phyloP scores from a whole-genome alignment of 108 stramenopile species.

The Conticribra weissflogii region DNA sequence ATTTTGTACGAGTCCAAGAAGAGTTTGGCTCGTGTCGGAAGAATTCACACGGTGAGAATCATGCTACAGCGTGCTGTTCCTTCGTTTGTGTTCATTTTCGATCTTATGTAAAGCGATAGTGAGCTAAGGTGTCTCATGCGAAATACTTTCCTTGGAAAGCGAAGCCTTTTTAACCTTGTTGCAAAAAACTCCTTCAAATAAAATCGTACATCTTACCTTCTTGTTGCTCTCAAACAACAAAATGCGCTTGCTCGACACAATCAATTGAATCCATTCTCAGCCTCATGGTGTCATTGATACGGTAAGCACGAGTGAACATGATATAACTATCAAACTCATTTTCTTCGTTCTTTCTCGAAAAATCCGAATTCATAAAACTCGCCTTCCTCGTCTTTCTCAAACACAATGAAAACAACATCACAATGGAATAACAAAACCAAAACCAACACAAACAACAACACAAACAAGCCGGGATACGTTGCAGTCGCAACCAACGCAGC shows the following conservation, averaged over 20 bases:
- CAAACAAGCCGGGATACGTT: constrained; percentile 90
- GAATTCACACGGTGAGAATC: constrained; percentile 53
- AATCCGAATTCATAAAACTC: no score
- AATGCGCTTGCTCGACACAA: not conserved
- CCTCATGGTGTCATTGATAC: constrained; percentile 84
- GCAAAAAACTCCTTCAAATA: not conserved
- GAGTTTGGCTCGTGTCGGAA: constrained; percentile 82
- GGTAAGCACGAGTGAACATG: no score
- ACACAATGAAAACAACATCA: constrained; percentile 24
- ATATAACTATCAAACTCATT: no score
- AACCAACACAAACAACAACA: no score
- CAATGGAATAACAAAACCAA: constrained; percentile 50
- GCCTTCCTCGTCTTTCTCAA: no score
- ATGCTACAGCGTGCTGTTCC: not conserved
- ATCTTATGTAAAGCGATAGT: no score
- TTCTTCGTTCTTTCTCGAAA: no score
- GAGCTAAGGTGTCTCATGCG: no score
- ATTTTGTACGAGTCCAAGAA: constrained; percentile 82
- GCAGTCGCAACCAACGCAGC: constrained; percentile 95
- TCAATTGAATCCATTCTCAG: not conserved
- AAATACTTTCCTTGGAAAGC: no score
- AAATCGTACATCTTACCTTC: not conserved
- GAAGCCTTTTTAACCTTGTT: no score
- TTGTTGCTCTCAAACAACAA: not conserved
- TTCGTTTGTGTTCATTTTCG: not conserved